Base-by-base conservation (phyloP, 2,329 filamentous ascomycete genomes). In the Tolypocladium album region DNA sequence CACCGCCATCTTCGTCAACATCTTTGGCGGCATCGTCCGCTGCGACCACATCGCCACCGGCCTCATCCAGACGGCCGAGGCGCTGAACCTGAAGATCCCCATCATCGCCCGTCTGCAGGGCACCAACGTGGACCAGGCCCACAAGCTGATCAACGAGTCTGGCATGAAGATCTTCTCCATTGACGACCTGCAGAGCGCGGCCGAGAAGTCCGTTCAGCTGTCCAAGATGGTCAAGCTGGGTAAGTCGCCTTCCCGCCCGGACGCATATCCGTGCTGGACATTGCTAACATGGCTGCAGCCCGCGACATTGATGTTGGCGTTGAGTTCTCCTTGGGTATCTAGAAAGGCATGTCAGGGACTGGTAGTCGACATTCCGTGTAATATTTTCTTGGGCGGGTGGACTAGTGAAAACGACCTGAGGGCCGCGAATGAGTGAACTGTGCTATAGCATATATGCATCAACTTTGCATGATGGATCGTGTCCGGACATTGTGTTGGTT, bases 91-190 rank as follows among this genome's bases (percentile, higher is more conserved):
- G 71, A 89, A 94, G 78, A 94, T 94, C 67, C 94, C 94, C 70
- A 95, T 99, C 76, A 93, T 99, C 74, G 93, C 92, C 67, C 88
- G 94, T 79, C 85, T 99, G 74, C 94, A 99, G 81, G 94, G 94
- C 70, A 99, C 94, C 76, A 99, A 99, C 83, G 92, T 96, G 84
- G 92, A 97, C 79, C 83, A 88, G 76, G 94, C 94, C 64, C 92
- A 94, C 78, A 86, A 94, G 82, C 79, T 82, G 81, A 92, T 99
- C 81, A 96, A 94, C 82, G 92, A 99, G 75, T 95, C 92, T 59
- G 92, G 94, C 69, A 86, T 99, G 72, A 99, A 99, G 88, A 99
- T 99, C 79, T 99, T 99, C 85, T 95, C 90, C 71, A 97, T 99
- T 64, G 93, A 97, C 74, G 94, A 99, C 79, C 85, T 99, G 70